phyloP scores from a whole-genome alignment of 331 rosid genomes.

The Phaseolus coccineus region DNA sequence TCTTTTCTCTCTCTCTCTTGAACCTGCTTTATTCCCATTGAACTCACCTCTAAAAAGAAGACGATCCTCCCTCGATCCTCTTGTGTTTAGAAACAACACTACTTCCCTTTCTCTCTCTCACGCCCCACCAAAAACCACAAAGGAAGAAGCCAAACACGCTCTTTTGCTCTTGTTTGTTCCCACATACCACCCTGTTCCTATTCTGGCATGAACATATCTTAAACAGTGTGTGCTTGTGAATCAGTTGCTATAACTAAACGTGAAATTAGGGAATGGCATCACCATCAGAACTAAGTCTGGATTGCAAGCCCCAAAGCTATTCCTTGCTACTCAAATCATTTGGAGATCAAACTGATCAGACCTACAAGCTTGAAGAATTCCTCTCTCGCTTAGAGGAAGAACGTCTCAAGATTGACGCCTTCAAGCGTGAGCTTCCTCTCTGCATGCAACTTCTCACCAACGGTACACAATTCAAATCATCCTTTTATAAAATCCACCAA shows the following conservation, averaged over 20 bases:
- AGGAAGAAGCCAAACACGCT: constrained; percentile 78
- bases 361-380: constrained; percentile 79
- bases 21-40: constrained; percentile 81
- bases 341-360: constrained; percentile 58
- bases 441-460: constrained; percentile 99
- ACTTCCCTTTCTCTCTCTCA: constrained; percentile 46
- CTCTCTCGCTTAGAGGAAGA: constrained; percentile 88
- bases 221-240: constrained; percentile 27
- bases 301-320: constrained; percentile 77
- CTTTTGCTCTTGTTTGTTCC: constrained; percentile 75
- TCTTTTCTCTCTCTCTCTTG: constrained; percentile 4
- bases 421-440: constrained; percentile 99
- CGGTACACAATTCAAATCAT: constrained; percentile 54
- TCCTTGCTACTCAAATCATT: constrained; percentile 84
- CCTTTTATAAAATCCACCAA: not conserved
- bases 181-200: constrained; percentile 58
- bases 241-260: not conserved
- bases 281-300: constrained; percentile 78
- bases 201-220: constrained; percentile 53
- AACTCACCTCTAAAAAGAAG: constrained; percentile 81
- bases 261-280: constrained; percentile 64
- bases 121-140: constrained; percentile 40
- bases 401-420: constrained; percentile 95
- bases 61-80: constrained; percentile 76
- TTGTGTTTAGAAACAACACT: constrained; percentile 73